These are phyloP conservation scores for Acorus calamus DNA, from an alignment of 106 monocot genomes.

Conservation along the genomic window DNA sequence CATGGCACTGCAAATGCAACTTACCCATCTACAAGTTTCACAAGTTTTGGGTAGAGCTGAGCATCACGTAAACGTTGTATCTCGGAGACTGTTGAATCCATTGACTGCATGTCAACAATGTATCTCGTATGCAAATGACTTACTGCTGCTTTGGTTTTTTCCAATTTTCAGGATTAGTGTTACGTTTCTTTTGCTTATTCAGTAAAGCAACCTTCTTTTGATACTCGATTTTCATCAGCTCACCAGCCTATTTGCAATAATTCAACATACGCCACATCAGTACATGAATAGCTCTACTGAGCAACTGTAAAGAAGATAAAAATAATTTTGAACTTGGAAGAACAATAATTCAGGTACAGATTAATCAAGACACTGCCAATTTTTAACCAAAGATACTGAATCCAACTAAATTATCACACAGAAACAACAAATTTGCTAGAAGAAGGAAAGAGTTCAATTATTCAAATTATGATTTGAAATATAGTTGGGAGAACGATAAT, in stretches of 20 bases:
- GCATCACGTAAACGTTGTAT: slow-evolving; percentile 76
- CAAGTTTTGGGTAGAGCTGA: slow-evolving; percentile 62
- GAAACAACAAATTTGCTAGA: no score
- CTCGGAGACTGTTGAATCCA: slow-evolving; percentile 92
- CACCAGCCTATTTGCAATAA: slow-evolving; percentile 41
- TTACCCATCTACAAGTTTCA: slow-evolving; percentile 72
- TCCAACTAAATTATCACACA: no score
- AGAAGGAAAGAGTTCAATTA: no score
- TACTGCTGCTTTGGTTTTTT: slow-evolving; percentile 65
- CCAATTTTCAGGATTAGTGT: slow-evolving; percentile 36
- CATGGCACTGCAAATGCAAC: background rate
- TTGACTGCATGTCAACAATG: slow-evolving; percentile 88
- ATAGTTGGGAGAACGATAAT: no score
- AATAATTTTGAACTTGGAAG: background rate
- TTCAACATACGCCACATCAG: background rate
- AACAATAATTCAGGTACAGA: background rate
- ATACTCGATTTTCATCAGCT: slow-evolving; percentile 82
- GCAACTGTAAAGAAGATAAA: background rate
- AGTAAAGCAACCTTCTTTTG: slow-evolving; percentile 57
- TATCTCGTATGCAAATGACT: slow-evolving; percentile 89
- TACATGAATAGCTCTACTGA: background rate
- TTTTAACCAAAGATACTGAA: no score
- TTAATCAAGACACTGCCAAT: no score
- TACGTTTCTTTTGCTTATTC: slow-evolving; percentile 71
- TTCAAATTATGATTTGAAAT: no score